phyloP scores from a whole-genome alignment of 1,139 yeast genomes.

The Nakaseomyces glabratus region DNA sequence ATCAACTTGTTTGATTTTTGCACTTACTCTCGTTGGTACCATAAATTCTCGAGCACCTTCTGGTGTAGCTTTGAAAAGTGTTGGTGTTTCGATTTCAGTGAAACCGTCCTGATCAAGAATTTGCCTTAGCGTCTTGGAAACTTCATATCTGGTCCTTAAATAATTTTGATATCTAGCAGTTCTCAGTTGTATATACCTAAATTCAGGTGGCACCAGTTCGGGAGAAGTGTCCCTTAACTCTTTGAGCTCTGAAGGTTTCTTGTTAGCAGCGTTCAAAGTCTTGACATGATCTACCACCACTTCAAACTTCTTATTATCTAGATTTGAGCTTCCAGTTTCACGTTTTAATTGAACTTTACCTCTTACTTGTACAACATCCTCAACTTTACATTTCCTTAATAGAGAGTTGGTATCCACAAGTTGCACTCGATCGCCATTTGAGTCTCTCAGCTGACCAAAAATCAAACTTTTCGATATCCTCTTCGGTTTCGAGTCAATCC shows the following conservation, averaged over 20 bases:
- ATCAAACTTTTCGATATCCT: conserved; percentile 46
- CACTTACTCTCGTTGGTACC: conserved; percentile 64
- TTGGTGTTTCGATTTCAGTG: conserved; percentile 85
- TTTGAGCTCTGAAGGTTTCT: conserved; percentile 64
- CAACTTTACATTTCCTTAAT: conserved; percentile 50
- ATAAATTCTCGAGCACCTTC: conserved; percentile 96
- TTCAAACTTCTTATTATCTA: conserved; percentile 40
- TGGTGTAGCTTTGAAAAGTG: conserved; percentile 89
- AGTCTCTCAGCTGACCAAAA: conserved; percentile 70
- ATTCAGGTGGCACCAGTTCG: conserved; percentile 56
- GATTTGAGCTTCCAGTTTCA: conserved; percentile 13
- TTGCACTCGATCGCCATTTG: conserved; percentile 59
- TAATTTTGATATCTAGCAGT: conserved; percentile 51
- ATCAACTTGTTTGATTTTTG: conserved; percentile 23
- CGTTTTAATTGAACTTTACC: conserved; percentile 39
- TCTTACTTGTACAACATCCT: conserved; percentile 65
- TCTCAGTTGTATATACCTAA: conserved; percentile 72
- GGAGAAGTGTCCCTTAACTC: conserved; percentile 38
- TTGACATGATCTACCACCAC: conserved; percentile 44
- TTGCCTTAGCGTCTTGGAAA: conserved; percentile 47
- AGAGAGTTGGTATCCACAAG: conserved; percentile 42
- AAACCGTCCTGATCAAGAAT: conserved; percentile 45
- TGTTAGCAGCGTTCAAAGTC: conserved; percentile 55
- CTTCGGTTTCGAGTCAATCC: conserved; percentile 69
- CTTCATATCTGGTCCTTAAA: conserved; percentile 51